Conservation (phyloP, 345 rosid genomes). For the Brassica juncea region DNA sequence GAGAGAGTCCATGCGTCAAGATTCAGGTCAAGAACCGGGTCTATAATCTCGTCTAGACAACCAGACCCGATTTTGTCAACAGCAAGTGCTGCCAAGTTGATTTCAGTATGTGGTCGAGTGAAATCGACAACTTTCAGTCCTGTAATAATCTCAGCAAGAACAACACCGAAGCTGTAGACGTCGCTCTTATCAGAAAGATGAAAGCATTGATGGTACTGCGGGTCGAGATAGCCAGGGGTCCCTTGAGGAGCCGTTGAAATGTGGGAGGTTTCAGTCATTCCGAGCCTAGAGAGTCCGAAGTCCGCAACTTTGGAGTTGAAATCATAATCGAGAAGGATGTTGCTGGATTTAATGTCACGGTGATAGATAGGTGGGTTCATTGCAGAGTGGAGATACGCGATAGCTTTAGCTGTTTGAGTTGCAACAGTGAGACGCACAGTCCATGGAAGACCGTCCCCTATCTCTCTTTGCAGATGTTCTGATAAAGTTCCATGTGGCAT, state of each 20-base stretch:
- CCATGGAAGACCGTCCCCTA: conserved; percentile 81
- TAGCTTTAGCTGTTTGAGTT: conserved; percentile 83
- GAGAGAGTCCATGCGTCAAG: conserved; percentile 91
- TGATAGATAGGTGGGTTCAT: conserved; percentile 91
- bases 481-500: conserved; percentile 90
- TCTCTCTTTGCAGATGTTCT: conserved; percentile 83
- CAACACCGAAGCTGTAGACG: conserved; percentile 93
- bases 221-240: conserved; percentile 88
- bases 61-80: conserved; percentile 87
- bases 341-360: conserved; percentile 91
- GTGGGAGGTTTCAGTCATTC: conserved; percentile 72
- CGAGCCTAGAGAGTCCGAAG: conserved; percentile 92
- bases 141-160: conserved; percentile 88
- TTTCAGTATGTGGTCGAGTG: conserved; percentile 73
- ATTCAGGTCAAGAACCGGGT: conserved; percentile 64
- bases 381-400: conserved; percentile 84
- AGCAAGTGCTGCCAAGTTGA: conserved; percentile 86
- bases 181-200: conserved; percentile 84
- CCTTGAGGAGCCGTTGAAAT: conserved; percentile 95
- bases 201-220: conserved; percentile 76
- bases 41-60: conserved; percentile 82
- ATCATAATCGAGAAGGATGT: conserved; percentile 74
- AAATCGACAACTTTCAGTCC: conserved; percentile 91
- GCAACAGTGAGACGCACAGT: conserved; percentile 74
- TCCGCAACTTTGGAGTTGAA: conserved; percentile 92